Conservation (phyloP, 768 basidiomycete genomes). For the Cystofilobasidium ferigula region DNA sequence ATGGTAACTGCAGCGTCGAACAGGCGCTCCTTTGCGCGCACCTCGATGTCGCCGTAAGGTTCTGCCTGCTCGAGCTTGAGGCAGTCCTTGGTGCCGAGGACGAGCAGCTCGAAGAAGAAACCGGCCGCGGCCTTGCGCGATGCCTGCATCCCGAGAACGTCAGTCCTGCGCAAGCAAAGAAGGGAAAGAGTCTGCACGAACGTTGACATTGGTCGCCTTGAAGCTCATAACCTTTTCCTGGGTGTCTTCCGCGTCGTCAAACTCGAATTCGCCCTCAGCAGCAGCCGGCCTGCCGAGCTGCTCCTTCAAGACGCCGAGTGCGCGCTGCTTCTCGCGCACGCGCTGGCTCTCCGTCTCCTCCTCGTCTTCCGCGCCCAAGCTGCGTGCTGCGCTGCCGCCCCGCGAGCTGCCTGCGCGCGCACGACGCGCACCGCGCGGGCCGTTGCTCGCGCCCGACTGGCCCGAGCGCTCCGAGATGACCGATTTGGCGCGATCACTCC, state of each 20-base stretch:
- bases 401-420: constrained; percentile 14
- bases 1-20: constrained; percentile 35
- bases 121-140: constrained; percentile 83
- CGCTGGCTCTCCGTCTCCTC: constrained; percentile 27
- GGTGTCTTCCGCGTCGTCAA: constrained; percentile 25
- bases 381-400: not conserved
- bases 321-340: constrained; percentile 56
- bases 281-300: constrained; percentile 47
- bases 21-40: constrained; percentile 67
- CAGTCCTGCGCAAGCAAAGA: not conserved
- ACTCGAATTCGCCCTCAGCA: constrained; percentile 27
- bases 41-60: constrained; percentile 75
- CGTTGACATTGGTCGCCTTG: constrained; percentile 65
- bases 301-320: constrained; percentile 59
- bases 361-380: constrained; percentile 24
- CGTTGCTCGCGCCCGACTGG: constrained; percentile 10
- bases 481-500: constrained; percentile 20
- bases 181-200: constrained; percentile 31
- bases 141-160: constrained; percentile 49
- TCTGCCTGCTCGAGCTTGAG: constrained; percentile 61
- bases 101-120: constrained; percentile 96
- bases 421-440: constrained; percentile 19
- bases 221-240: constrained; percentile 64
- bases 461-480: constrained; percentile 10
- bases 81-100: constrained; percentile 85